Evolutionary conservation across 1,139 yeast genomes (phyloP), one percentile per base, ranked within the genome.

Genomic region (Blastobotrys indianensis): DNA sequence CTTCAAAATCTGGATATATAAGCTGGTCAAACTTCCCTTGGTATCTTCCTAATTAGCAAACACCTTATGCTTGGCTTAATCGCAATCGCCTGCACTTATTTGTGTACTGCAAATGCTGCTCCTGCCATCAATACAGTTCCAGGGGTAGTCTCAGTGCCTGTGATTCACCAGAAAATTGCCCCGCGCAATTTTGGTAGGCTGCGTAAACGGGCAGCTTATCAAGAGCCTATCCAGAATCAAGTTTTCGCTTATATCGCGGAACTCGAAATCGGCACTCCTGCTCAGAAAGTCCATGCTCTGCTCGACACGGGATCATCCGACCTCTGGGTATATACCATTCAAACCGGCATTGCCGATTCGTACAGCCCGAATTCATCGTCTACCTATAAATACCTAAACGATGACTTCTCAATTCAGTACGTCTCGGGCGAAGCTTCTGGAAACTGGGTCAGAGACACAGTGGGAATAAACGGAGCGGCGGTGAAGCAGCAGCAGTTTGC

Each of bases 281-380:
- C 68, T 0, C 80, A 77, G 54, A 60, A 68, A 9, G 72, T 82
- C 29, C 66, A 67, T 4, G 79, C 80, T 2, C 63, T 76, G 34
- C 60, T 82, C 34, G 87, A 82, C 58, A 79, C 87, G 3, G 87
- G 87, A 0, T 79, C 85, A 2, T 72, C 84, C 1, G 86, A 82
- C 59, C 65, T 80, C 49, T 81, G 86, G 86, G 74, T 80, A 15
- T 58, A 58, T 52, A 58, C 39, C 7, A 7, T 8, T 12, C 10
- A 45, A 45, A 1, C 23, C 23, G 25, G 44, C 30, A 36, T 37
- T 20, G 23, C 20, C 20, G 13, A 41, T 11, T 31, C 33, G 5
- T 31, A n/a, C 15, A 31, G 8, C 8, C 12, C 33, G 8, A n/a
- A n/a, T n/a, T 4, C 12, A 4, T 31, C 33, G 4, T 31, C 33